Base-by-base conservation (phyloP, 129 eudicot species). In the Helichrysum umbraculigerum region DNA sequence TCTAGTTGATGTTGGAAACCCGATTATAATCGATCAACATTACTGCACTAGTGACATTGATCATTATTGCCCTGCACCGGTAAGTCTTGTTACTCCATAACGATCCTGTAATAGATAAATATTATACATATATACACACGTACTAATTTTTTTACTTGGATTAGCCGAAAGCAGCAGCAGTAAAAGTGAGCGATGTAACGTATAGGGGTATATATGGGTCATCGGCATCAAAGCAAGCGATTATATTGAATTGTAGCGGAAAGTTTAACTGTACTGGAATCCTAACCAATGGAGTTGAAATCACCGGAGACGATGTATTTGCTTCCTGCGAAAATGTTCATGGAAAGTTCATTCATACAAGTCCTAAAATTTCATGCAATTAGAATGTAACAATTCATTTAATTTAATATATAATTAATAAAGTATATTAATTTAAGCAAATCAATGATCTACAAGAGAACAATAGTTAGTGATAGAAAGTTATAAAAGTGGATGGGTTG, bases 11-110 rank as follows among this genome's bases (percentile, higher is more conserved):
- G 85, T 75, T 15, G 10, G 58, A 68, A 82, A 83, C 39, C 87
- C 87, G 0, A 79, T 86, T 44, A 67, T 86, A 63, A 86, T 86
- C 10, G 83, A 86, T 47, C 85, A 86, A 68, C 75, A 76, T 58
- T 86, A 86, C 56, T 76, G 84, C 59, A 19, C 32, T 44, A 50
- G 42, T 57, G 11, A 1, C 1, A 66, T 20, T 47, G 20, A 79
- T 39, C 14, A 7, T 54, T 8, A 4, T 73, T 80, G 83, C 56
- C 70, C 70, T 29, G 22, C 73, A 37, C 81, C 70, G 0, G 85
- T 82, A 77, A 71, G 70, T 20, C 28, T 56, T 50, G 34, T 17
- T 17, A 50, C 7, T 28, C 22, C 37, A 21, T 12, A 54, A n/a
- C 2, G 0, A 54, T 54, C 25, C 17, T 54, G 21, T 54, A 54